These are phyloP conservation scores for Arachnomyces sp. DNA, from an alignment of 2,329 filamentous ascomycete species.

Conservation along the genomic window DNA sequence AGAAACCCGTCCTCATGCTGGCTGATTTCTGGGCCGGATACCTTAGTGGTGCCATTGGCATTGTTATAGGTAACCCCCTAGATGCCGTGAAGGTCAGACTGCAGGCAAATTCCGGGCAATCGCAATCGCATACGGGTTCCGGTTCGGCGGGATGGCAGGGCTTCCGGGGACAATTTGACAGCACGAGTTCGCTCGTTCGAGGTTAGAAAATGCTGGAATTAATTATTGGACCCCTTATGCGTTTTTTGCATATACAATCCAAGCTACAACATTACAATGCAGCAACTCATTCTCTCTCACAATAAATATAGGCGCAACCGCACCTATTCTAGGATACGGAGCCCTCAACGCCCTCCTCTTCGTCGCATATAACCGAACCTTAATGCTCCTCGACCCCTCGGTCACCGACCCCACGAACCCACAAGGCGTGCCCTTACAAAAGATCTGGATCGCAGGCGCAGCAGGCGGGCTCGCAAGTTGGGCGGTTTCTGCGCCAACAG, in stretches of 20 bases:
- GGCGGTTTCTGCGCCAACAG: constrained; percentile 77
- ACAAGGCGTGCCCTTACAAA: constrained; percentile 46
- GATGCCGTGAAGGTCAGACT: constrained; percentile 72
- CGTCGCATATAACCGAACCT: constrained; percentile 79
- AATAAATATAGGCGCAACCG: constrained; percentile 57
- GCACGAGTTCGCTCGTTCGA: constrained; percentile 29
- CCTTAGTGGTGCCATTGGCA: constrained; percentile 73
- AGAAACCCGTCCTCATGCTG: constrained; percentile 49
- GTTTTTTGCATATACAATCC: not conserved
- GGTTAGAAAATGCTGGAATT: no score
- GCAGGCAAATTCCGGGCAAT: constrained; percentile 54
- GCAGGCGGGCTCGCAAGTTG: constrained; percentile 77
- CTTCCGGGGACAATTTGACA: constrained; percentile 26
- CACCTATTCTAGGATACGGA: constrained; percentile 81
- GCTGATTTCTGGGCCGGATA: constrained; percentile 94
- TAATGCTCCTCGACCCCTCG: constrained; percentile 48
- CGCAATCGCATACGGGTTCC: constrained; percentile 29
- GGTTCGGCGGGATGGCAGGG: constrained; percentile 17
- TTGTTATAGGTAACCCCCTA: constrained; percentile 81
- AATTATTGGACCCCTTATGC: no score
- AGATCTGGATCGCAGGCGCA: constrained; percentile 72
- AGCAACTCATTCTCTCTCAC: not conserved
- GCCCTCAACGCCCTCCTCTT: constrained; percentile 86
- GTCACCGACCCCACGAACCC: constrained; percentile 37
- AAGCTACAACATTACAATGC: constrained; percentile 6